phyloP scores from a whole-genome alignment of 2,329 filamentous ascomycete species.

The Fusarium gaditjirri region DNA sequence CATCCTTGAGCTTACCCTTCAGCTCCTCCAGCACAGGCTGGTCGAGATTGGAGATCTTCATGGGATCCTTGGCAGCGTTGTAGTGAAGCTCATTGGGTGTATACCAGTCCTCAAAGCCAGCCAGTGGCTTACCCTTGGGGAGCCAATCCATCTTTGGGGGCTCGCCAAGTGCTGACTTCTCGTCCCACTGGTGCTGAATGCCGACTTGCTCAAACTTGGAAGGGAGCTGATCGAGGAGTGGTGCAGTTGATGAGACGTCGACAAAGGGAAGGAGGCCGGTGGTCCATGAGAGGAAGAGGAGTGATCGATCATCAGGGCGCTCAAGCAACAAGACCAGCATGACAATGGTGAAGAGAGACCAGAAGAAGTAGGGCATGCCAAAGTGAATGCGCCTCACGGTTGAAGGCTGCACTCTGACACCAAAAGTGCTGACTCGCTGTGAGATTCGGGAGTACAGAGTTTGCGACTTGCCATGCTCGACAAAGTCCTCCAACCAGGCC shows the following conservation, averaged over 20 bases:
- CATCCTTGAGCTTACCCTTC: conserved; percentile 37
- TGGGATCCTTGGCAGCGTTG: conserved; percentile 50
- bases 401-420: conserved; percentile 3
- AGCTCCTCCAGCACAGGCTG: conserved; percentile 46
- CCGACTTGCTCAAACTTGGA: conserved; percentile 41
- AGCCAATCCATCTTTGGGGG: conserved; percentile 42
- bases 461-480: conserved; percentile 5
- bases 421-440: conserved; percentile 1
- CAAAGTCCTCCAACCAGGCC: background rate
- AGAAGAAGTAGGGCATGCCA: conserved; percentile 34
- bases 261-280: conserved; percentile 48
- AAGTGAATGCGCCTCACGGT: conserved; percentile 12
- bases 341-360: conserved; percentile 36
- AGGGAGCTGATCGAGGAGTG: conserved; percentile 42
- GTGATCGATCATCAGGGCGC: conserved; percentile 46
- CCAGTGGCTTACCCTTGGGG: conserved; percentile 33
- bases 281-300: conserved; percentile 52
- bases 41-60: conserved; percentile 54
- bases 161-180: conserved; percentile 41
- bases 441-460: conserved; percentile 6
- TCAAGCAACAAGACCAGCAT: conserved; percentile 38
- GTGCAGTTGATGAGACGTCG: conserved; percentile 48
- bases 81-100: conserved; percentile 46
- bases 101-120: conserved; percentile 48
- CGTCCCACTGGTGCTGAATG: conserved; percentile 45